Percentiles rank a stretch among this genome's conserved stretches.
These are phyloP conservation scores for Dendrostoma leiphaemia DNA, from an alignment of 2,329 filamentous ascomycete species.

Conservation along the genomic window DNA sequence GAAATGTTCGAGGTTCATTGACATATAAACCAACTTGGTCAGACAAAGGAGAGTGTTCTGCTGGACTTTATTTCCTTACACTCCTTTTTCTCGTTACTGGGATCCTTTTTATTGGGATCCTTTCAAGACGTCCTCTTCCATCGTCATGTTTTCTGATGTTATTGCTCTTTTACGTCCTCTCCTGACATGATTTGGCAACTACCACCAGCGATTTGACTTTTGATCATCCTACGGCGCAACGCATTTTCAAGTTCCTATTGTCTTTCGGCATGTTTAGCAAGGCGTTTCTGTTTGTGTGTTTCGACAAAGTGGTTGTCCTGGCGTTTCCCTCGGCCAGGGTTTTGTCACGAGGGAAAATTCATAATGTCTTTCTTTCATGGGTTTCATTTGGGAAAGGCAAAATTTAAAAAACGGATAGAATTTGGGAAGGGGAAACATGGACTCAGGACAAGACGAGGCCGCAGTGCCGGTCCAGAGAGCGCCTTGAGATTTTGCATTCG, in stretches of 20 bases:
- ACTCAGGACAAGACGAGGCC: neutral
- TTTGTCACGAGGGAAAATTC: neutral
- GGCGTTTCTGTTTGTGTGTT: constrained; percentile 10
- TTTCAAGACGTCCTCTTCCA: neutral
- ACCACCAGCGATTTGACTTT: neutral
- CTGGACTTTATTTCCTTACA: neutral
- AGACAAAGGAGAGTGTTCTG: constrained; percentile 10
- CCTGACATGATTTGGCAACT: neutral
- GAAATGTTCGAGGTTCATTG: neutral
- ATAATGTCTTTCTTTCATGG: neutral
- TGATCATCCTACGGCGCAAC: neutral
- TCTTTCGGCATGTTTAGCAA: constrained; percentile 9
- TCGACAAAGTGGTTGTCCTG: neutral
- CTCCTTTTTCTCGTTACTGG: neutral
- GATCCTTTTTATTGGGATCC: too few relatives aligned
- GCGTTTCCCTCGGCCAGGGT: neutral
- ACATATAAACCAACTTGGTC: neutral
- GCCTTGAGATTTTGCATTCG: neutral
- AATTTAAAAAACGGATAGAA: neutral
- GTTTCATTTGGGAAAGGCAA: neutral
- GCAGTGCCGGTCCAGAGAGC: neutral
- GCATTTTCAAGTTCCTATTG: neutral
- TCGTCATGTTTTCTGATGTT: neutral
- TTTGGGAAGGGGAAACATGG: neutral
- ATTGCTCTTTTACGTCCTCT: neutral